Conservation (phyloP, 2,329 filamentous ascomycete species). For the Ophiostoma pallidulum region DNA sequence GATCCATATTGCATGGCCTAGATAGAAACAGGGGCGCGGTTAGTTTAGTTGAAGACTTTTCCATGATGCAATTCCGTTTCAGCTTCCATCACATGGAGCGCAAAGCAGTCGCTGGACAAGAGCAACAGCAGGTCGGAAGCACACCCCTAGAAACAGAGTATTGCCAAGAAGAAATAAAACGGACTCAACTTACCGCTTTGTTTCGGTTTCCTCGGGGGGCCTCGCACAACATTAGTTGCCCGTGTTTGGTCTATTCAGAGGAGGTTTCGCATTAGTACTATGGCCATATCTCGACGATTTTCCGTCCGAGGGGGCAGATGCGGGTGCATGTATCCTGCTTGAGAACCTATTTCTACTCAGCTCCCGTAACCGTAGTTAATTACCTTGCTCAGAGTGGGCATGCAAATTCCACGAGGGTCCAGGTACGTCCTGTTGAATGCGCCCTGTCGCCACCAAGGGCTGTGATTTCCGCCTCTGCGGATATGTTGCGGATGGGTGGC, state of each 20-base stretch:
- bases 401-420: slow-evolving; percentile 33
- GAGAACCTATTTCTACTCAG: background rate
- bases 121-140: no score
- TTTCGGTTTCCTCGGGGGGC: slow-evolving; percentile 46
- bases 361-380: background rate
- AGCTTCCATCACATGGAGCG: background rate
- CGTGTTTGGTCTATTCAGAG: background rate
- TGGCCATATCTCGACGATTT: no score
- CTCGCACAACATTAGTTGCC: slow-evolving; percentile 27
- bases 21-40: slow-evolving; percentile 10
- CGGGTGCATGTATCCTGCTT: background rate
- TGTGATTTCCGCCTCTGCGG: slow-evolving; percentile 23
- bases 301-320: no score
- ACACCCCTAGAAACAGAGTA: no score
- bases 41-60: slow-evolving; percentile 6
- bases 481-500: background rate
- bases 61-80: slow-evolving; percentile 11
- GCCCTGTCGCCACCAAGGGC: slow-evolving; percentile 20
- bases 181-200: slow-evolving; percentile 45
- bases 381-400: slow-evolving; percentile 24
- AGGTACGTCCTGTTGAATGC: slow-evolving; percentile 15
- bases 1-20: slow-evolving; percentile 89
- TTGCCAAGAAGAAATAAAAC: background rate
- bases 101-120: no score
- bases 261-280: no score